Percentiles rank a stretch among this genome's conserved stretches.
Evolutionary conservation across 2,329 filamentous ascomycete species (phyloP).

Genomic region (Penicillium sp.): DNA sequence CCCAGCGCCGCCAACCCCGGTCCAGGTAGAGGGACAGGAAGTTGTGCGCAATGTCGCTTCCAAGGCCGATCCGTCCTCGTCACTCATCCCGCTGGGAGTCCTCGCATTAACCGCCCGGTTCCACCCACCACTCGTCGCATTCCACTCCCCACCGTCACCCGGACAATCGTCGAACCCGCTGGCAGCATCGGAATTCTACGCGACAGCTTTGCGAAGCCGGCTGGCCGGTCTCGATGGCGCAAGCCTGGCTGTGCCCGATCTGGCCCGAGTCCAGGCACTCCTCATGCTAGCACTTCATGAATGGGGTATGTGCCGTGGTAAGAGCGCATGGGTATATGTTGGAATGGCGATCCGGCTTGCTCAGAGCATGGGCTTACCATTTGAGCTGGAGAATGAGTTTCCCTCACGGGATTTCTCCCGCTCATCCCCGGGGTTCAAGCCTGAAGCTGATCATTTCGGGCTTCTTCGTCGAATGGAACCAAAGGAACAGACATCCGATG

Average conservation of each 20-base stretch:
- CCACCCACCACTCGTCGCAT: conserved; percentile 50
- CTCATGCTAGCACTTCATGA: conserved; percentile 60
- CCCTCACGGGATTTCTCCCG: conserved; percentile 46
- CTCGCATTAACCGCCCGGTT: conserved; percentile 58
- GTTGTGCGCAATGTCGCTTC: conserved; percentile 29
- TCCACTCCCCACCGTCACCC: conserved; percentile 49
- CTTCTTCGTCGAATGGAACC: conserved; percentile 33
- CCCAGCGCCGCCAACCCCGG: conserved; percentile 16
- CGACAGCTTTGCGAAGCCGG: conserved; percentile 51
- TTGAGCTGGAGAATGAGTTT: conserved; percentile 49
- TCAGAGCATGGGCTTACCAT: conserved; percentile 48
- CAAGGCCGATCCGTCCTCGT: conserved; percentile 41
- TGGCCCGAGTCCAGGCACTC: conserved; percentile 55
- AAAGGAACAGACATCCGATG: conserved; percentile 45
- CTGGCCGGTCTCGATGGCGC: conserved; percentile 47
- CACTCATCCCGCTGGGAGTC: conserved; percentile 56
- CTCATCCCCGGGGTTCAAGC: conserved; percentile 35
- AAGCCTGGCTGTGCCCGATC: conserved; percentile 43
- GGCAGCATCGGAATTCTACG: conserved; percentile 57
- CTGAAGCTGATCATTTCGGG: conserved; percentile 42
- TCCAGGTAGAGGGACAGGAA: conserved; percentile 25
- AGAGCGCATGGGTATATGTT: conserved; percentile 54
- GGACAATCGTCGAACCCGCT: conserved; percentile 49
- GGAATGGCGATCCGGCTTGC: conserved; percentile 49
- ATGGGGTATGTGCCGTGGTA: conserved; percentile 57